phyloP scores from a whole-genome alignment of 768 basidiomycete species.

The Holtermannia corniformis region DNA sequence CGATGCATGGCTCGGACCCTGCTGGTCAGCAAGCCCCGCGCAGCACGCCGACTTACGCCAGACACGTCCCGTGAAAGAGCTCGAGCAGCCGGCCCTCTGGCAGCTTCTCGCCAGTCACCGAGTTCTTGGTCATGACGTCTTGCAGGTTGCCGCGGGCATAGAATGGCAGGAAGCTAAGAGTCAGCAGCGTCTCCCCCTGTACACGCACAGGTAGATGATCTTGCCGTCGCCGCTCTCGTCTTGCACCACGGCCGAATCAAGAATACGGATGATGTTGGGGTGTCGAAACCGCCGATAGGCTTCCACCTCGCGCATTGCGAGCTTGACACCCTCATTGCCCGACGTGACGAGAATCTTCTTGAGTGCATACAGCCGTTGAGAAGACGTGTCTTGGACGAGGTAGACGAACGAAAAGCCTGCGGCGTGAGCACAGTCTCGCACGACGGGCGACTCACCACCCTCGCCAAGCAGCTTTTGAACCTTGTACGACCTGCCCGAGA shows the following conservation, averaged over 20 bases:
- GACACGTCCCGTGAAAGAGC: constrained; percentile 88
- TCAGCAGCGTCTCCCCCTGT: constrained; percentile 2
- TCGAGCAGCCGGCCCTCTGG: constrained; percentile 79
- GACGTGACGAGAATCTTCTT: constrained; percentile 56
- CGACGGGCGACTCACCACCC: constrained; percentile 84
- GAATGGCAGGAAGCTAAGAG: constrained; percentile 60
- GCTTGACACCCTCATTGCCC: constrained; percentile 56
- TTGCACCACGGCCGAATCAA: constrained; percentile 90
- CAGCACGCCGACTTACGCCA: constrained; percentile 48
- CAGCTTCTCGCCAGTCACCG: constrained; percentile 70
- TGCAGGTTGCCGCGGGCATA: constrained; percentile 71
- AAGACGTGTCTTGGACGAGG: constrained; percentile 36
- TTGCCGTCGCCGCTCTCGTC: constrained; percentile 88
- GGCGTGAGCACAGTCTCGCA: background rate
- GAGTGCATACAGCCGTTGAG: constrained; percentile 78
- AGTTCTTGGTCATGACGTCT: constrained; percentile 80
- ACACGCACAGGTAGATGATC: constrained; percentile 66
- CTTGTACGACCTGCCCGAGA: constrained; percentile 89
- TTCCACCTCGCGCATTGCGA: constrained; percentile 58
- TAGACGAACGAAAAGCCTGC: constrained; percentile 41
- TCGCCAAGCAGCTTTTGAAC: constrained; percentile 89
- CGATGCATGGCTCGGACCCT: constrained; percentile 83
- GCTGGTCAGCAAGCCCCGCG: background rate
- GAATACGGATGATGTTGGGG: constrained; percentile 90
- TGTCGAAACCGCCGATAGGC: constrained; percentile 95